Evolutionary conservation across 2,329 filamentous ascomycete genomes (phyloP).

Genomic region (Xylariaceae sp.): DNA sequence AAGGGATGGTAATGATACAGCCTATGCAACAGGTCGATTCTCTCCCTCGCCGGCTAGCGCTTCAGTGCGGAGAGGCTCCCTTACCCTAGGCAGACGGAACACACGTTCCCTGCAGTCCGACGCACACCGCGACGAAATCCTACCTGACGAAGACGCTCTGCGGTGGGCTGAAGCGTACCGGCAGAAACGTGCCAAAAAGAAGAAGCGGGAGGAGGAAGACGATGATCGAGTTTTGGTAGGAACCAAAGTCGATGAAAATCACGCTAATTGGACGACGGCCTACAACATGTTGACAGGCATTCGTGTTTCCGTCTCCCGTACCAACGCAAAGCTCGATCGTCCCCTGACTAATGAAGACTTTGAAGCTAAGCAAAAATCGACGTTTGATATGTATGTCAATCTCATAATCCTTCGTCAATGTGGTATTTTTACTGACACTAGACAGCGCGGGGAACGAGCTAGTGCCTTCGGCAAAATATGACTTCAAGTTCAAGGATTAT

Average conservation of each 20-base stretch:
- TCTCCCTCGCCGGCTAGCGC: conserved; percentile 68
- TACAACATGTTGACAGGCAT: conserved; percentile 99
- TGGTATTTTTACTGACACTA: conserved; percentile 42
- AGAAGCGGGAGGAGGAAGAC: conserved; percentile 85
- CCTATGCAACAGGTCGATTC: conserved; percentile 78
- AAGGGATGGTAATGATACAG: conserved; percentile 72
- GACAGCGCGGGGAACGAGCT: conserved; percentile 90
- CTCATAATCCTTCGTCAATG: not conserved
- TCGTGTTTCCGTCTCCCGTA: conserved; percentile 92
- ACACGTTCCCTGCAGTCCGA: conserved; percentile 89
- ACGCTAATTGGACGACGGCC: conserved; percentile 95
- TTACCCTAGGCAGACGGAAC: conserved; percentile 78
- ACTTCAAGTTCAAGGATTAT: conserved; percentile 99
- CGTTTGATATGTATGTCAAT: conserved; percentile 86
- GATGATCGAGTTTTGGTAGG: conserved; percentile 95
- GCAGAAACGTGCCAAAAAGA: conserved; percentile 88
- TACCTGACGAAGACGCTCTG: conserved; percentile 86
- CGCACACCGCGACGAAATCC: conserved; percentile 78
- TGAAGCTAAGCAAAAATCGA: conserved; percentile 93
- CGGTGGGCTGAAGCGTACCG: conserved; percentile 93
- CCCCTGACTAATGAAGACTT: conserved; percentile 92
- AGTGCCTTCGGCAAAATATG: conserved; percentile 97
- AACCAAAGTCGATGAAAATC: conserved; percentile 96
- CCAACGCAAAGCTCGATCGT: conserved; percentile 94
- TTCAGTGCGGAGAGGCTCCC: conserved; percentile 75